Conservation (phyloP, 2,329 filamentous ascomycete genomes). For the Microcyclosporella mali region DNA sequence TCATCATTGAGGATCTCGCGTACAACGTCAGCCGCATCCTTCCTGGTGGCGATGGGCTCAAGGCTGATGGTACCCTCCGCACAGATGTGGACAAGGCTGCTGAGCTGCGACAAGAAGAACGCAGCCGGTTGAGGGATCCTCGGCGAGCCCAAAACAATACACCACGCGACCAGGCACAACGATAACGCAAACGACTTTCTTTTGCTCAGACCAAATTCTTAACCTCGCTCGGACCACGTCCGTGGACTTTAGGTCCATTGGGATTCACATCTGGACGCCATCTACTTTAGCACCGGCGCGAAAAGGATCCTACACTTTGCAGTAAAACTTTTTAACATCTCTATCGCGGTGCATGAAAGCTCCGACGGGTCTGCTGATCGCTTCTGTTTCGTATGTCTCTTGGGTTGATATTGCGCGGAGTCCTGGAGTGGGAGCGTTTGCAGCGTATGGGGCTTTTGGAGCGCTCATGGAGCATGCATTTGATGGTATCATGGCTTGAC, state of each 20-base stretch:
- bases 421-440: too few relatives aligned
- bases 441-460: too few relatives aligned
- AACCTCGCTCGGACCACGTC: too few relatives aligned
- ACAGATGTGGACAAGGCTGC: slow-evolving; percentile 44
- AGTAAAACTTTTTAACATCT: slow-evolving; percentile 1
- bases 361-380: too few relatives aligned
- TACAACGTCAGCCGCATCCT: slow-evolving; percentile 65
- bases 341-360: too few relatives aligned
- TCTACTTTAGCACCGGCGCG: slow-evolving; percentile 21
- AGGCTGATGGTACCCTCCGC: slow-evolving; percentile 22
- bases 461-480: too few relatives aligned
- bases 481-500: slow-evolving; percentile 3
- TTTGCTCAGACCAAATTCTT: slow-evolving; percentile 2
- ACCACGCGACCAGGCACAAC: slow-evolving; percentile 16
- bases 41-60: slow-evolving; percentile 38
- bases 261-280: slow-evolving; percentile 16
- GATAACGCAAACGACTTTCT: slow-evolving; percentile 4
- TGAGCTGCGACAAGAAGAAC: slow-evolving; percentile 38
- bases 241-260: not conserved
- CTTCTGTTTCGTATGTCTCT: too few relatives aligned
- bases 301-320: slow-evolving; percentile 4
- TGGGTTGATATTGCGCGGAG: too few relatives aligned
- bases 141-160: slow-evolving; percentile 33
- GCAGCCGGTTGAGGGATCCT: slow-evolving; percentile 16
- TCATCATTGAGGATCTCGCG: slow-evolving; percentile 67